Conservation (phyloP, 306 rosid genomes). For the Lablab purpureus region DNA sequence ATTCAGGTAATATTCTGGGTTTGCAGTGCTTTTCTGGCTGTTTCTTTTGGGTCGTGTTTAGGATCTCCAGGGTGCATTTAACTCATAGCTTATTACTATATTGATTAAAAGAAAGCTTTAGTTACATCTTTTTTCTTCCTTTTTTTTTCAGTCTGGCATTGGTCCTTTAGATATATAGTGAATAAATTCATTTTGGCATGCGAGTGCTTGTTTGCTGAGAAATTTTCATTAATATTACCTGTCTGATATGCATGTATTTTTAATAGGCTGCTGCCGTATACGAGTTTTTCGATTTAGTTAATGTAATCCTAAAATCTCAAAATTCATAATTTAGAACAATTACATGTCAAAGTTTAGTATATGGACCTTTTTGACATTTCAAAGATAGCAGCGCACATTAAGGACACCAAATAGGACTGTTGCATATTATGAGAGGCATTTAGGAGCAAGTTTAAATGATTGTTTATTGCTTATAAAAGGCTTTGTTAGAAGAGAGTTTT, state of each 20-base stretch:
- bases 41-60: not conserved
- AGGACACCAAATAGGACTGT: not conserved
- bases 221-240: not conserved
- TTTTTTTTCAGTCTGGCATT: not conserved
- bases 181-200: not conserved
- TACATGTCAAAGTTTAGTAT: not conserved
- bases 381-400: conserved; percentile 7
- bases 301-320: not conserved
- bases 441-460: not conserved
- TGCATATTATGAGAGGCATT: not conserved
- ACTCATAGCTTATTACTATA: not conserved
- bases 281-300: conserved; percentile 7
- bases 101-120: not conserved
- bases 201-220: not conserved
- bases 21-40: not conserved
- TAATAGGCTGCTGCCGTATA: not conserved
- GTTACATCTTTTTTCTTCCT: not conserved
- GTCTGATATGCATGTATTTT: not conserved
- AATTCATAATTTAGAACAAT: conserved; percentile 8
- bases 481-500: conserved; percentile 12
- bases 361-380: not conserved
- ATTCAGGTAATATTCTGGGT: conserved; percentile 63
- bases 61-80: not conserved
- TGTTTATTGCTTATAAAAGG: not conserved
- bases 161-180: not conserved